Evolutionary conservation across 2,329 filamentous ascomycete genomes (phyloP), one percentile per base, ranked within the genome.

Genomic region (Huntiella decipiens): DNA sequence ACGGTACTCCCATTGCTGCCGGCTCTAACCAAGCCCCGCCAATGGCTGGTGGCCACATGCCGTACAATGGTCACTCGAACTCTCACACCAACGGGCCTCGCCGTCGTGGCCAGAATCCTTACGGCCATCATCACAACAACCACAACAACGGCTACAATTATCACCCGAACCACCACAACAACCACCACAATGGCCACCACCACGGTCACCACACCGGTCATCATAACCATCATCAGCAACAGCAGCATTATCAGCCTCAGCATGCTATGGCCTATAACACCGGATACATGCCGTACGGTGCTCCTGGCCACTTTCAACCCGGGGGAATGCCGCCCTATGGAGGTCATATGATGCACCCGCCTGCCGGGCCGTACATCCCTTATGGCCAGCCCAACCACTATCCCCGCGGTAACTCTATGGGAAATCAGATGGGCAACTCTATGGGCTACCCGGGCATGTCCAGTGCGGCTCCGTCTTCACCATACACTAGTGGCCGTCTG

Each of bases 301-400:
- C 57, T 17, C 39, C 5, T 32, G 38, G 7, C 44, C 16, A 5
- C 33, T n/a, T 5, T 35, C 35, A 12, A 22, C 22, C 36, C 11
- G 22, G n/a, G 12, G 28, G 31, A 19, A 15, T 31, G 35, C 43
- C 38, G 15, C 54, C 55, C 8, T 72, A 74, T 53, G 58, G 60
- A 34, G 63, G 66, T 44, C 68, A 66, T 68, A 31, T 66, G 66
- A 38, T 55, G 65, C n/a, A 67, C 74, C 59, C 70, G 66, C 51
- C 70, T 68, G 49, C 75, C 71, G 54, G 63, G 65, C 36, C 68
- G 68, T 41, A 66, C 73, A 59, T 22, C 43, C 34, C 35, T 36
- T 15, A 38, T 45, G 41, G 41, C 13, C 31, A 43, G 41, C 11
- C 17, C 28, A n/a, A 34, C 32, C 8, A 34, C 41, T 8, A 35